Evolutionary conservation across 192 early-diverging fungal genomes (phyloP), one percentile per base, ranked within the genome.

Genomic region (Podila verticillata): DNA sequence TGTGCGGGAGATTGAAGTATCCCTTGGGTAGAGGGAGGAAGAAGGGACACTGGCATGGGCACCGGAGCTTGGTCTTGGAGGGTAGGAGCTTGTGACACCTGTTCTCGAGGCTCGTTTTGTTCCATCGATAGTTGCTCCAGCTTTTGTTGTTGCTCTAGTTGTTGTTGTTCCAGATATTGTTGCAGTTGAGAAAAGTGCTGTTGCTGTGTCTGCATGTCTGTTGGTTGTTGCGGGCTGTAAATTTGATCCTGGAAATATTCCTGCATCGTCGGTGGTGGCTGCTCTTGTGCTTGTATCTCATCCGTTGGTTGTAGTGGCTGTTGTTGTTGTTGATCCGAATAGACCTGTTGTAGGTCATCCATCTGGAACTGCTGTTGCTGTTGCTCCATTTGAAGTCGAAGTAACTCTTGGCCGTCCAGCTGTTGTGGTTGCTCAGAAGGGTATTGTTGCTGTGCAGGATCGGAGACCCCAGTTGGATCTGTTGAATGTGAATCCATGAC

Each of bases 101-200:
- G 63, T 64, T 47, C 20, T 28, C 26, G 62, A 17, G 22, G 24
- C 26, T 39, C 22, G 20, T 48, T 10, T n/a, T 56, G n/a, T 13
- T 48, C n/a, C n/a, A 32, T 31, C 7, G 1, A 48, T 8, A 49
- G 64, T 54, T 29, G 63, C 22, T 47, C 28, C 36, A 62, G 28
- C 17, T 54, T 31, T 7, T 56, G 31, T 29, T 65, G 64, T 15
- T 65, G 48, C 48, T 48, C 10, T 54, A 65, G 20, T 4, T 65
- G 48, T 51, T 66, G 13, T 22, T 51, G 36, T 28, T 65, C 44
- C 30, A 32, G 49, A 51, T 51, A 22, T 22, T 51, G 51, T 54
- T 54, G n/a, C 51, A 8, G 24, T 24, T 26, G 51, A 2, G 20
- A n/a, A 26, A 26, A 54, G n/a, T 54, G 24, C 10, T 19, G n/a